phyloP scores from a whole-genome alignment of 106 monocot genomes.

The Acanthochlamys bracteata region DNA sequence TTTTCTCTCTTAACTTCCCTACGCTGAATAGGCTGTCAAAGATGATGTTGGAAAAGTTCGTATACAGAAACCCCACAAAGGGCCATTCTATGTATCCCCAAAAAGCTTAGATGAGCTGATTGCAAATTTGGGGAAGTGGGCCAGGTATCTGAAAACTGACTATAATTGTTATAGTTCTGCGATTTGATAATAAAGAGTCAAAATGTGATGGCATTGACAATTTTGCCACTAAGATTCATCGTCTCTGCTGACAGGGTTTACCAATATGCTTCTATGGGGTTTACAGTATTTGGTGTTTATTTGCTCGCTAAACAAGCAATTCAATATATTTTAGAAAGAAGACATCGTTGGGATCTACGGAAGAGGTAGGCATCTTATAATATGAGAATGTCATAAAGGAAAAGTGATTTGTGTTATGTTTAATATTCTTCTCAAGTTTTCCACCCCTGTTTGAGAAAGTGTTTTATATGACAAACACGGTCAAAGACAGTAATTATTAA shows the following conservation, averaged over 20 bases:
- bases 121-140: conserved; percentile 80
- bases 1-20: too few species aligned
- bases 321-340: conserved; percentile 63
- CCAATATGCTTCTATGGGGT: conserved; percentile 70
- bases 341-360: conserved; percentile 52
- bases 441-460: not conserved
- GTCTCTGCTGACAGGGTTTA: conserved; percentile 42
- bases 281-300: conserved; percentile 71
- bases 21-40: conserved; percentile 95
- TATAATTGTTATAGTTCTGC: not conserved
- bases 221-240: not conserved
- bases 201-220: not conserved
- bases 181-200: too few species aligned
- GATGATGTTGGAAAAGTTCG: conserved; percentile 87
- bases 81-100: conserved; percentile 81
- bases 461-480: not conserved
- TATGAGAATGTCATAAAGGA: not conserved
- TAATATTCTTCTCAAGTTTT: not conserved
- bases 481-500: not conserved
- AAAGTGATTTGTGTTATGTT: not conserved
- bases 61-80: conserved; percentile 86
- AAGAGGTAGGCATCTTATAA: conserved; percentile 44
- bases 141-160: conserved; percentile 56
- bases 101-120: conserved; percentile 86
- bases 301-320: conserved; percentile 71